These are phyloP conservation scores for Lichtheimia ornata DNA, from an alignment of 371 early-diverging fungal genomes.

Conservation along the genomic window DNA sequence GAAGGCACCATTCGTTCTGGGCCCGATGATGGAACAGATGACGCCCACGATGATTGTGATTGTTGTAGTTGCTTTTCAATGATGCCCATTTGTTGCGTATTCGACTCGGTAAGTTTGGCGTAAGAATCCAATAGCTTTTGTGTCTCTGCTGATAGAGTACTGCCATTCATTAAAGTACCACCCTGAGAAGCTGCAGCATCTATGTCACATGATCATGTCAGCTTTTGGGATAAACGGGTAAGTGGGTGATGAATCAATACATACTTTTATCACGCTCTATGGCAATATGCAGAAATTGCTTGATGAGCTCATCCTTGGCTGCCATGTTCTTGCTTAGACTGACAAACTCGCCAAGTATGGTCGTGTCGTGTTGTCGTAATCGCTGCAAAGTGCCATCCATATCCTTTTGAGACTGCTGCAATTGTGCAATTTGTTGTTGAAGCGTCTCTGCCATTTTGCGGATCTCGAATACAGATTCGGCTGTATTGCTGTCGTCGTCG, in stretches of 20 bases:
- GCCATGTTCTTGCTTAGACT: conserved; percentile 58
- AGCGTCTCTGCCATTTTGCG: conserved; percentile 32
- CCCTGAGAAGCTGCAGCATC: neutral
- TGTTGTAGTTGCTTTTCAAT: conserved; percentile 10
- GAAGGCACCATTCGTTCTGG: neutral
- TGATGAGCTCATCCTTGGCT: conserved; percentile 65
- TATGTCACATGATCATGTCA: too few species aligned
- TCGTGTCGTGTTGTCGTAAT: conserved; percentile 55
- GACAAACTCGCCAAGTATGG: conserved; percentile 59
- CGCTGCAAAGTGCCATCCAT: conserved; percentile 38
- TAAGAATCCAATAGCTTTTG: conserved; percentile 16
- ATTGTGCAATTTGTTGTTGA: conserved; percentile 48
- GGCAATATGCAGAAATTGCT: conserved; percentile 58
- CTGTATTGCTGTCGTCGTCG: conserved; percentile 3
- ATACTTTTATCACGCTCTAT: conserved; percentile 8
- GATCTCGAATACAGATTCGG: conserved; percentile 11
- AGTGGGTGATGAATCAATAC: neutral
- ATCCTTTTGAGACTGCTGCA: conserved; percentile 28
- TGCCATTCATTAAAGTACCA: neutral
- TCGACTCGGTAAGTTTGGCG: conserved; percentile 7
- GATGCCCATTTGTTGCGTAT: conserved; percentile 7
- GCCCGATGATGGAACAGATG: neutral
- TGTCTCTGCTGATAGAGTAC: conserved; percentile 10
- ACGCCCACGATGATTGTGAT: conserved; percentile 1
- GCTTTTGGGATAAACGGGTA: neutral